These are phyloP conservation scores for Pleodorina starrii DNA, from an alignment of 139 green algal genomes.

Conservation along the genomic window DNA sequence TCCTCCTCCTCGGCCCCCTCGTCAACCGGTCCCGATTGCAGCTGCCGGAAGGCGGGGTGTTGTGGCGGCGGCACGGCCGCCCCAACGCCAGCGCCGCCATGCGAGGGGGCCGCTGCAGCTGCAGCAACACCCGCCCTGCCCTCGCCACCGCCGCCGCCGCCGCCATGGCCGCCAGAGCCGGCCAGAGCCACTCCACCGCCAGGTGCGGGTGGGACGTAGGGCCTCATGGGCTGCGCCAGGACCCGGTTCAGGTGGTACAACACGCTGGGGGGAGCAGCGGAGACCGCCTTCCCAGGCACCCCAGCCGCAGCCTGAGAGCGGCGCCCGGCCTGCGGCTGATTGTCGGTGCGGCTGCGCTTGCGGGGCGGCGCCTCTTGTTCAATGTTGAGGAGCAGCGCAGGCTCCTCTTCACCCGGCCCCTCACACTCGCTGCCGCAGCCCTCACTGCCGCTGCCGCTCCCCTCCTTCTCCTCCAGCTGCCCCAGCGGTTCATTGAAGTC, in stretches of 20 bases:
- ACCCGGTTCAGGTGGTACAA: conserved; percentile 42
- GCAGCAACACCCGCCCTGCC: no score
- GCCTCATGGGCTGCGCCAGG: not conserved
- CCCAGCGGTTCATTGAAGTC: not conserved
- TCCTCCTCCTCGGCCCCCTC: not conserved
- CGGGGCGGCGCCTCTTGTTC: not conserved
- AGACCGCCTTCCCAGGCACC: not conserved
- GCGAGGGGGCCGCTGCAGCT: not conserved
- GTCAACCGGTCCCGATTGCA: not conserved
- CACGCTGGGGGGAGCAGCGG: not conserved
- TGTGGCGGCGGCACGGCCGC: not conserved
- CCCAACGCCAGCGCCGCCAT: not conserved
- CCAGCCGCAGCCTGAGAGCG: not conserved
- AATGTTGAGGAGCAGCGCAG: no score
- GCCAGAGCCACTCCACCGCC: not conserved
- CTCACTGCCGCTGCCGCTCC: not conserved
- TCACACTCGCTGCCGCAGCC: not conserved
- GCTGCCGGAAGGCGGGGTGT: not conserved
- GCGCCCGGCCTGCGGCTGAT: not conserved
- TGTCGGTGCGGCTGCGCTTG: not conserved
- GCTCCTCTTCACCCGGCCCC: no score
- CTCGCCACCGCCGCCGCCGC: not conserved
- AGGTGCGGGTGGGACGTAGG: not conserved
- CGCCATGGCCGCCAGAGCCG: not conserved
- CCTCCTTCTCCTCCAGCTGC: not conserved